Evolutionary conservation across 2,329 filamentous ascomycete genomes (phyloP).

Genomic region (Fonsecaea nubica): DNA sequence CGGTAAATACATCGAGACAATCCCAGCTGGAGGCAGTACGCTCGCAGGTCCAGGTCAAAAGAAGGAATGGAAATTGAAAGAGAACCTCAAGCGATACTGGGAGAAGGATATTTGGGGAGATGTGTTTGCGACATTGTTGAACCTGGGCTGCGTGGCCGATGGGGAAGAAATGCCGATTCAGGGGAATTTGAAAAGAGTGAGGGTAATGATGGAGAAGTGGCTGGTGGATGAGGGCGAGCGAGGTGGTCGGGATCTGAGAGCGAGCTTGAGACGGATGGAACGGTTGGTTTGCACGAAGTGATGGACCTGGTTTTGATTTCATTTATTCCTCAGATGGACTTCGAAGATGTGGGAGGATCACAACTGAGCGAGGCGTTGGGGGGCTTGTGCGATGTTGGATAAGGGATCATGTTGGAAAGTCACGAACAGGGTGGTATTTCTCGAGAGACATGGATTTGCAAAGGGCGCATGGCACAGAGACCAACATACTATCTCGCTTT

Average conservation of each 20-base stretch:
- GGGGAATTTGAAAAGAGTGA: constrained; percentile 29
- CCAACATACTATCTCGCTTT: neutral
- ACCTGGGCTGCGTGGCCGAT: constrained; percentile 72
- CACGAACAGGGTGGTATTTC: neutral
- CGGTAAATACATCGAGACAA: constrained; percentile 90
- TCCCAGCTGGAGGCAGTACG: constrained; percentile 41
- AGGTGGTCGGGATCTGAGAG: constrained; percentile 37
- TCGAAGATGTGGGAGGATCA: neutral
- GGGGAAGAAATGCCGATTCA: constrained; percentile 74
- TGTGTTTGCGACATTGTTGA: constrained; percentile 84
- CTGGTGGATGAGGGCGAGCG: constrained; percentile 40
- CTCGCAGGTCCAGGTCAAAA: constrained; percentile 45
- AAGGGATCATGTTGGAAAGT: neutral
- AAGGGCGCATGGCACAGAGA: neutral
- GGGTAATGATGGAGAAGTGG: constrained; percentile 38
- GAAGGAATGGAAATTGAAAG: constrained; percentile 78
- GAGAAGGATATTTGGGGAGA: constrained; percentile 88
- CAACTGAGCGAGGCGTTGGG: constrained; percentile 1
- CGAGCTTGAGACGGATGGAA: constrained; percentile 37
- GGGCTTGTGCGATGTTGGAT: neutral
- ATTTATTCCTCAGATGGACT: neutral
- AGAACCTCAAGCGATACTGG: constrained; percentile 93
- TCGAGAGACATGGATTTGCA: constrained; percentile 2
- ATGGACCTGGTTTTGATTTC: neutral
- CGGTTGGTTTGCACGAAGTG: constrained; percentile 32